Conservation (phyloP, 257 asterid genomes). For the Nicotiana knightiana region DNA sequence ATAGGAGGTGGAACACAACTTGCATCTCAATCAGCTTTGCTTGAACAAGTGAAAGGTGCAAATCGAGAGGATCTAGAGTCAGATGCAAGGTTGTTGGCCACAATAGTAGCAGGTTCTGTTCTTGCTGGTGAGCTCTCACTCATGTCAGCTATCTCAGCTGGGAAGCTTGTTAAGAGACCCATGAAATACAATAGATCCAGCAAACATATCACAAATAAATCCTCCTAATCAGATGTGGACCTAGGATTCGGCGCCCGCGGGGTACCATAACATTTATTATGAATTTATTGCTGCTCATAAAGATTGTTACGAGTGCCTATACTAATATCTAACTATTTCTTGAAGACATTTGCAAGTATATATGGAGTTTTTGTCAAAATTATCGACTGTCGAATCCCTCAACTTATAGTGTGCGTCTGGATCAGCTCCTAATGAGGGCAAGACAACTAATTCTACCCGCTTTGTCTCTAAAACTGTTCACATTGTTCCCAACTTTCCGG, state of each 20-base stretch:
- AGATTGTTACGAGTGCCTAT: too few species aligned
- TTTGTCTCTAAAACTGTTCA: background rate
- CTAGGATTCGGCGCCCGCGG: too few species aligned
- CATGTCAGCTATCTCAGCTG: conserved; percentile 47
- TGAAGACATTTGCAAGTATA: too few species aligned
- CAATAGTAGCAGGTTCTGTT: conserved; percentile 46
- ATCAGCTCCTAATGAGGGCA: background rate
- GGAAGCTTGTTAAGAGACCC: conserved; percentile 46
- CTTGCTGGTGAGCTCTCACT: conserved; percentile 46
- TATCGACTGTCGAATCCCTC: too few species aligned
- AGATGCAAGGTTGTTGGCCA: conserved; percentile 40
- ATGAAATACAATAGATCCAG: conserved; percentile 47
- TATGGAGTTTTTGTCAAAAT: too few species aligned
- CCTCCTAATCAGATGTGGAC: conserved; percentile 4
- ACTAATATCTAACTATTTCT: too few species aligned
- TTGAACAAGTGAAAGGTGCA: conserved; percentile 48
- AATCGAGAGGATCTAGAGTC: conserved; percentile 32
- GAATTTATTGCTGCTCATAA: too few species aligned
- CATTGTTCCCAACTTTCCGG: background rate
- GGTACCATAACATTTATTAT: too few species aligned
- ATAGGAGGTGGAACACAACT: conserved; percentile 55
- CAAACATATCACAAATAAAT: conserved; percentile 27
- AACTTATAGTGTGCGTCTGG: too few species aligned
- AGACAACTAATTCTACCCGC: background rate
- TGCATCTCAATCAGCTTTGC: conserved; percentile 44